phyloP scores from a whole-genome alignment of 306 rosid genomes.

The Castanea sativa region DNA sequence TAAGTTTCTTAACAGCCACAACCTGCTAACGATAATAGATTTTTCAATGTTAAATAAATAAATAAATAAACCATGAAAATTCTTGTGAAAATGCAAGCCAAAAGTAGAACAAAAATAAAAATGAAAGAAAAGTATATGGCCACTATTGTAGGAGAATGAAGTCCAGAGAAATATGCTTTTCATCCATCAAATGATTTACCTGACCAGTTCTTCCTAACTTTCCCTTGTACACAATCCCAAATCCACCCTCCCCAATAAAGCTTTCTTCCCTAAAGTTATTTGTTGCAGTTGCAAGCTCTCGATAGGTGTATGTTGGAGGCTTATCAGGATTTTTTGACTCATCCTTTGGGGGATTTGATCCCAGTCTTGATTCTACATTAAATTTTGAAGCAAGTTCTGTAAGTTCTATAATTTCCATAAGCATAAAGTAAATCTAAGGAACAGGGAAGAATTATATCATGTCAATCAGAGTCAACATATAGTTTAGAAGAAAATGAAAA shows the following conservation, averaged over 20 bases:
- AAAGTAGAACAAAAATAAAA: not conserved
- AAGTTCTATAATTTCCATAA: not conserved
- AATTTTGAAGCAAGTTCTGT: not conserved
- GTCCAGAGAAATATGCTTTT: not conserved
- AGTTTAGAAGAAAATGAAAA: not conserved
- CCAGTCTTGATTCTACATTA: constrained; percentile 17
- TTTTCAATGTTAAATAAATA: not conserved
- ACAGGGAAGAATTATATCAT: constrained; percentile 5
- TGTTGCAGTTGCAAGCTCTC: constrained; percentile 70
- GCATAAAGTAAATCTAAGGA: not conserved
- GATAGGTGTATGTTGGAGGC: constrained; percentile 44
- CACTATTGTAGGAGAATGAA: not conserved
- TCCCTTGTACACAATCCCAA: constrained; percentile 74
- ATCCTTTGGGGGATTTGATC: constrained; percentile 16
- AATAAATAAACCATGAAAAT: not conserved
- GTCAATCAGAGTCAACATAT: not conserved
- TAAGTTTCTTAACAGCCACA: constrained; percentile 67
- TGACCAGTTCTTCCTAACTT: constrained; percentile 21
- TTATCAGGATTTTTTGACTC: constrained; percentile 8
- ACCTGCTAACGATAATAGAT: constrained; percentile 28
- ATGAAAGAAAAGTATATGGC: not conserved
- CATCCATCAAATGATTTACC: constrained; percentile 34
- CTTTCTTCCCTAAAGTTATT: constrained; percentile 49
- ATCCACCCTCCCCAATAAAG: constrained; percentile 71
- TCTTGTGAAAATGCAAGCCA: not conserved